Base-by-base conservation (phyloP, 805 yeast species). In the Barnettozyma vustinii region DNA sequence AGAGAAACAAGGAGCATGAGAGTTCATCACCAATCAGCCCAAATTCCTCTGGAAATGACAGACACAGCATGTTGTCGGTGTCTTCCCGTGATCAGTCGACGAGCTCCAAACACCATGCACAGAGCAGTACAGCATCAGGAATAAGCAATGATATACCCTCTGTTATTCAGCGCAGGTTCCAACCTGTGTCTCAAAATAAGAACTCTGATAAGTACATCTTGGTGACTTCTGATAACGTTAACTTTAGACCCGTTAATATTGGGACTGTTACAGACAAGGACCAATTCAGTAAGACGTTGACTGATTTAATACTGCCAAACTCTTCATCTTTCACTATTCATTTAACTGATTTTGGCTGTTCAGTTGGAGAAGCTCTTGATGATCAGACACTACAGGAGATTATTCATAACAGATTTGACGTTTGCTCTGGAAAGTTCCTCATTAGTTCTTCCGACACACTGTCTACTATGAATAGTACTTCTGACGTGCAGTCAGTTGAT, bases 291-390 rank as follows among this genome's bases (percentile, higher is more conserved):
- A 61, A 59, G 2, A 56, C 60, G 10, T 53, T 82, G 16, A 61
- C 73, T 0, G 60, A 67, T 1, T 62, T 67, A 2, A 56, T 81
- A 16, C 55, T 57, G 4, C 58, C 65, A 3, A 54, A 53, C 18
- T 54, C 60, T 9, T 47, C 56, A 8, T 61, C 62, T 12, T 46
- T 65, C 30, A 61, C 73, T 0, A 70, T 80, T 39, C 84, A 83
- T 54, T 63, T 88, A 52, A 84, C 96, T 0, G 96, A 88, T 46
- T 79, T 81, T 61, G 80, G 81, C 19, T 70, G 81, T 44, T 72
- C 73, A 15, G 73, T 76, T 26, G 92, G 90, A 26, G 75, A 69
- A 5, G 71, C 80, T 0, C 56, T 85, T 18, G 75, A 81, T 20
- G 83, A 80, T 41, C 70, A 71, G 2, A 56, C 74, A 1, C 49